Percentiles rank a stretch among this genome's conserved stretches.
Conservation (phyloP, 805 yeast genomes). For the Suhomyces kilbournensis region DNA sequence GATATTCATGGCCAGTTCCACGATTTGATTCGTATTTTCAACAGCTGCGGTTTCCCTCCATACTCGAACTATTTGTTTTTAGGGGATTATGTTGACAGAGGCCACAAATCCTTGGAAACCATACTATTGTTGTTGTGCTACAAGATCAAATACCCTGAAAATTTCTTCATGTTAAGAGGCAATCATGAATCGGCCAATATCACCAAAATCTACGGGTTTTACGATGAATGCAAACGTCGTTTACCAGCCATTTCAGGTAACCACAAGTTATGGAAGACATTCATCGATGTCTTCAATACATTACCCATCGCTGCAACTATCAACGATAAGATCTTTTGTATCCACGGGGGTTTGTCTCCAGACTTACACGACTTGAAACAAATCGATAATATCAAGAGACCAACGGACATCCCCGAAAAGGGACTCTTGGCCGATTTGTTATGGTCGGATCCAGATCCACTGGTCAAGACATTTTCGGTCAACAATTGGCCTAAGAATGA, state of each 20-base stretch:
- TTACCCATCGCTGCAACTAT: conserved; percentile 62
- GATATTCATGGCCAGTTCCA: conserved; percentile 73
- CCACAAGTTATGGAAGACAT: conserved; percentile 48
- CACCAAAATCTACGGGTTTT: conserved; percentile 58
- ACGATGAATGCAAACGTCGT: conserved; percentile 59
- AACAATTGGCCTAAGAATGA: conserved; percentile 77
- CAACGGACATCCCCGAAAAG: conserved; percentile 80
- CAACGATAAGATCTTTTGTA: conserved; percentile 56
- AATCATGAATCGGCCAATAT: conserved; percentile 59
- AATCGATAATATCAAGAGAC: conserved; percentile 68
- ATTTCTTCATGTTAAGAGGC: conserved; percentile 58
- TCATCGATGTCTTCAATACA: conserved; percentile 56
- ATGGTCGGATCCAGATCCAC: conserved; percentile 78
- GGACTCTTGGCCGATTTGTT: conserved; percentile 75
- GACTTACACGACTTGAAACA: conserved; percentile 61
- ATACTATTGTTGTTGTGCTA: conserved; percentile 49
- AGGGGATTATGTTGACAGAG: conserved; percentile 62
- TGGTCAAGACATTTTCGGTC: conserved; percentile 29
- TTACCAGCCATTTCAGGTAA: conserved; percentile 26
- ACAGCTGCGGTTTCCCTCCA: conserved; percentile 61
- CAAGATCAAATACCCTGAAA: conserved; percentile 58
- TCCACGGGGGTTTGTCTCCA: conserved; percentile 76
- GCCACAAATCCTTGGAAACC: conserved; percentile 56
- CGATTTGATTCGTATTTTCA: conserved; percentile 53
- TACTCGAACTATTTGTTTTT: conserved; percentile 52